Percentiles rank a stretch among this genome's conserved stretches.
These are phyloP conservation scores for Nemophila menziesii DNA, from an alignment of 257 asterid genomes.

Conservation along the genomic window DNA sequence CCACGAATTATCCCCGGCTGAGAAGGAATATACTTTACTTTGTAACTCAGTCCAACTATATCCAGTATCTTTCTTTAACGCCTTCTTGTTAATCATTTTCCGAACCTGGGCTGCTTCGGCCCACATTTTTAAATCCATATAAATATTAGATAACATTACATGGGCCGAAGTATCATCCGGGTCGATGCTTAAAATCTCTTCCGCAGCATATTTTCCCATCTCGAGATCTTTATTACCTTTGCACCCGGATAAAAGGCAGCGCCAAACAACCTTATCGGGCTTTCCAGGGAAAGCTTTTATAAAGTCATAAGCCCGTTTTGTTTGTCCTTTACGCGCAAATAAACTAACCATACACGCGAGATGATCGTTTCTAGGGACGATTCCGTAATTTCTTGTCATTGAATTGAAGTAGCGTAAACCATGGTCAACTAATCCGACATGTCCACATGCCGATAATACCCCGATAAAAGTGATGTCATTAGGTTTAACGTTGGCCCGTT, in stretches of 20 bases:
- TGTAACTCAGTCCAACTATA: conserved; percentile 55
- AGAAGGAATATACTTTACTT: conserved; percentile 19
- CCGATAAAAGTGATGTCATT: conserved; percentile 51
- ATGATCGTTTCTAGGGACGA: conserved; percentile 52
- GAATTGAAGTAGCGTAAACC: conserved; percentile 45
- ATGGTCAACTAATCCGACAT: conserved; percentile 48
- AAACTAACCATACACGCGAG: conserved; percentile 59
- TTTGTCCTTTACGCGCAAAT: conserved; percentile 51
- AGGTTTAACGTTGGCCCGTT: conserved; percentile 30
- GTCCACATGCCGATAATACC: conserved; percentile 62
- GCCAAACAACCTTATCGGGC: conserved; percentile 64
- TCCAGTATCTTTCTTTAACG: conserved; percentile 58
- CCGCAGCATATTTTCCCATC: conserved; percentile 53
- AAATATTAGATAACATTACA: conserved; percentile 54
- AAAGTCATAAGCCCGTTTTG: conserved; percentile 44
- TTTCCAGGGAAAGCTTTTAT: conserved; percentile 25
- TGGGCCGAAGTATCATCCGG: conserved; percentile 61
- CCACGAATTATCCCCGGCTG: conserved; percentile 21
- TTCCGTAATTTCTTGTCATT: conserved; percentile 38
- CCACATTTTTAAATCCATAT: conserved; percentile 67
- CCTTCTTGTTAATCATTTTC: conserved; percentile 42
- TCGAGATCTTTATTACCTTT: conserved; percentile 32
- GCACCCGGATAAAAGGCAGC: conserved; percentile 66
- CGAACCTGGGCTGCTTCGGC: conserved; percentile 50
- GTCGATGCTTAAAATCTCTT: conserved; percentile 42